phyloP scores from a whole-genome alignment of 2,329 filamentous ascomycete genomes.

The Hymenoscyphus scutula region DNA sequence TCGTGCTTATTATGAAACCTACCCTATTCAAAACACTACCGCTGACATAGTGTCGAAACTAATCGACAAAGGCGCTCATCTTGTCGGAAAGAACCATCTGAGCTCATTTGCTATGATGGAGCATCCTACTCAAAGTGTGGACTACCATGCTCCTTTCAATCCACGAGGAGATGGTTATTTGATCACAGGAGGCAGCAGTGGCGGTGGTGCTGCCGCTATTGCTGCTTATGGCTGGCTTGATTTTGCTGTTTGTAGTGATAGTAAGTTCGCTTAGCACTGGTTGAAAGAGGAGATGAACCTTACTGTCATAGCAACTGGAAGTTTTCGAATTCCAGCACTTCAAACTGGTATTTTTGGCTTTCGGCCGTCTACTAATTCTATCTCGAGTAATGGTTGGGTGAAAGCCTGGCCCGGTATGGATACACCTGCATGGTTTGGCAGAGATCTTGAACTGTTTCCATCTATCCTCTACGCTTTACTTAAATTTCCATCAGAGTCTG shows the following conservation, averaged over 20 bases:
- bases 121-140: constrained; percentile 9
- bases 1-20: constrained; percentile 1
- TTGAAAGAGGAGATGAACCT: background rate
- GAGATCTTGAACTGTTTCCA: background rate
- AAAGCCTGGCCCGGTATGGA: background rate
- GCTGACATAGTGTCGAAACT: background rate
- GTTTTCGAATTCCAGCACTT: background rate
- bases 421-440: constrained; percentile 1
- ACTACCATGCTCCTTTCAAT: constrained; percentile 36
- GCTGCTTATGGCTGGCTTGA: constrained; percentile 47
- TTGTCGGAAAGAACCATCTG: constrained; percentile 46
- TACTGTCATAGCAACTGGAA: background rate
- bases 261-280: constrained; percentile 1
- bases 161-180: constrained; percentile 45
- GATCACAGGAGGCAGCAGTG: constrained; percentile 44
- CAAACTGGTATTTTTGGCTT: background rate
- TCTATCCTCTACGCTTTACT: background rate
- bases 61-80: background rate
- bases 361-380: background rate
- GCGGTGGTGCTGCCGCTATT: constrained; percentile 42
- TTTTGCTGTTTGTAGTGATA: constrained; percentile 46
- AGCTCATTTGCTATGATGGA: constrained; percentile 41
- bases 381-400: constrained; percentile 1
- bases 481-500: background rate
- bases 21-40: background rate